phyloP scores from a whole-genome alignment of 768 basidiomycete species.

The Albatrellus ellisii region DNA sequence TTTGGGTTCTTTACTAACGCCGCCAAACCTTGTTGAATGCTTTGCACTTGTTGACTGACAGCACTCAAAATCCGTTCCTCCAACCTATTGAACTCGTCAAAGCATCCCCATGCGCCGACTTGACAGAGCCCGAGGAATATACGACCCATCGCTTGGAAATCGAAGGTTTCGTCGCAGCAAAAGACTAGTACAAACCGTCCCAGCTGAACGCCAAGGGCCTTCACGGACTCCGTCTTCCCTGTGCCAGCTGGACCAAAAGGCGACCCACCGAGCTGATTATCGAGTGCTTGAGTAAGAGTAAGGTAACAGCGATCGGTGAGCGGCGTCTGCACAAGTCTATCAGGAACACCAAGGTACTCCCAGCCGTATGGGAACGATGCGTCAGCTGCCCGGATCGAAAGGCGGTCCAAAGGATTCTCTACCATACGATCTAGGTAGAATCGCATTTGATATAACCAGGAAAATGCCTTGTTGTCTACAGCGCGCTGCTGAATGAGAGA shows the following conservation, averaged over 20 bases:
- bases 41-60: constrained; percentile 98
- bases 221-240: constrained; percentile 99
- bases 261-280: constrained; percentile 90
- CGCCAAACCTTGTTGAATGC: constrained; percentile 92
- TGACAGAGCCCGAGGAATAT: constrained; percentile 98
- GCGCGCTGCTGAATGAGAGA: constrained; percentile 56
- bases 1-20: constrained; percentile 71
- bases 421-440: constrained; percentile 73
- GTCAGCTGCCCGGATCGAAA: constrained; percentile 78
- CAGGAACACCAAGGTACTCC: constrained; percentile 97
- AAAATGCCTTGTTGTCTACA: constrained; percentile 57
- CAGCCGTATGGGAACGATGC: constrained; percentile 94
- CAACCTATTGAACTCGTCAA: constrained; percentile 95
- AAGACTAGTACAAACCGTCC: constrained; percentile 99
- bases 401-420: constrained; percentile 69
- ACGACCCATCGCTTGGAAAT: constrained; percentile 99
- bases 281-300: constrained; percentile 89
- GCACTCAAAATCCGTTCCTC: constrained; percentile 97
- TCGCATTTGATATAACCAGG: constrained; percentile 97
- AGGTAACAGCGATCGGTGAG: constrained; percentile 95
- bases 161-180: constrained; percentile 98
- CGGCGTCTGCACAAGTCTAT: constrained; percentile 95
- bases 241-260: constrained; percentile 93
- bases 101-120: constrained; percentile 98
- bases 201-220: constrained; percentile 93